These are phyloP conservation scores for Clitocybe nebularis DNA, from an alignment of 1,284 basidiomycete genomes.

Conservation along the genomic window DNA sequence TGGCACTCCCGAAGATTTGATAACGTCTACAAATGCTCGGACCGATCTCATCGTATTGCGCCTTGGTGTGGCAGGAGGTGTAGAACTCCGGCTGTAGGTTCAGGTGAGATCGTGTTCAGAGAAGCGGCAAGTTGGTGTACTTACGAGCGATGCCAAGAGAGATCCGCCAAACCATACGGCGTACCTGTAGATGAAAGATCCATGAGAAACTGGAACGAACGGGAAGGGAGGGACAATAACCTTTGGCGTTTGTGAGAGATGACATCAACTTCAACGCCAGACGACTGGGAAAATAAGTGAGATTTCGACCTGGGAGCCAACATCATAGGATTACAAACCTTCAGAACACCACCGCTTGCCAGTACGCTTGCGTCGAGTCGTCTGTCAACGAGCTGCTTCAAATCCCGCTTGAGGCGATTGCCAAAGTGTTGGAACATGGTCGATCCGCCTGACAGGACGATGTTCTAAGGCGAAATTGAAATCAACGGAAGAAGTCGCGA, in stretches of 20 bases:
- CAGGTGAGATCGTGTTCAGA: too few relatives aligned
- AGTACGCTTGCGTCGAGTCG: slow-evolving; percentile 78
- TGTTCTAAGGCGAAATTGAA: slow-evolving; percentile 56
- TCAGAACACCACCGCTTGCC: slow-evolving; percentile 74
- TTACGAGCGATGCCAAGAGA: slow-evolving; percentile 84
- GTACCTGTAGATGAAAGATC: slow-evolving; percentile 46
- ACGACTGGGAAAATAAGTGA: slow-evolving; percentile 56
- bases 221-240: slow-evolving; percentile 30
- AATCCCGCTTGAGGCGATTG: slow-evolving; percentile 90
- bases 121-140: slow-evolving; percentile 23
- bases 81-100: slow-evolving; percentile 86
- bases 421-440: slow-evolving; percentile 99
- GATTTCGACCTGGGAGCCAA: too few relatives aligned
- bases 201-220: slow-evolving; percentile 1
- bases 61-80: slow-evolving; percentile 95
- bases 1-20: slow-evolving; percentile 91
- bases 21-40: slow-evolving; percentile 94
- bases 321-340: slow-evolving; percentile 43
- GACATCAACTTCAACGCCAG: slow-evolving; percentile 94
- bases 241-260: slow-evolving; percentile 98
- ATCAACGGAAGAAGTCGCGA: not conserved
- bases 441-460: slow-evolving; percentile 91
- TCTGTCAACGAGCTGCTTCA: slow-evolving; percentile 92
- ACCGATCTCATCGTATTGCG: slow-evolving; percentile 96
- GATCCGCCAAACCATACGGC: slow-evolving; percentile 99